These are phyloP conservation scores for Calonectria multiphialidica DNA, from an alignment of 2,329 filamentous ascomycete genomes.

Conservation along the genomic window DNA sequence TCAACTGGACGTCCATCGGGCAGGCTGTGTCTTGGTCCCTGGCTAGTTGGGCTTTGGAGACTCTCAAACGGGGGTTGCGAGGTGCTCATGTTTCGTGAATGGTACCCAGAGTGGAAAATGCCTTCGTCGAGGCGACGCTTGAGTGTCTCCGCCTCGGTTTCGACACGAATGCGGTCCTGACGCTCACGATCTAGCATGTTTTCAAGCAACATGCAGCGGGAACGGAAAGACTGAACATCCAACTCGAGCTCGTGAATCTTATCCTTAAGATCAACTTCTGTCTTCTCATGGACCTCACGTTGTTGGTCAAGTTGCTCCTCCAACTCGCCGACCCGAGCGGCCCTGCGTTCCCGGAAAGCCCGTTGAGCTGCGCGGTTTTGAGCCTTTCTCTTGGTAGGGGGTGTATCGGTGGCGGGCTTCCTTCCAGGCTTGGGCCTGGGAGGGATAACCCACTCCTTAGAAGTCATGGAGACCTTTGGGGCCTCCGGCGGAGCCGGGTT, in stretches of 20 bases:
- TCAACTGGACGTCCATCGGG: slow-evolving; percentile 42
- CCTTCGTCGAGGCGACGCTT: slow-evolving; percentile 47
- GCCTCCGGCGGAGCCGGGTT: slow-evolving; percentile 52
- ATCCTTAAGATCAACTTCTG: slow-evolving; percentile 68
- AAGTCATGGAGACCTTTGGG: slow-evolving; percentile 74
- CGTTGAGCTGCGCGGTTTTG: slow-evolving; percentile 95
- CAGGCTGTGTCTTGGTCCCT: slow-evolving; percentile 43
- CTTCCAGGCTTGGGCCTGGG: slow-evolving; percentile 89
- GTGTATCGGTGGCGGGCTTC: slow-evolving; percentile 94
- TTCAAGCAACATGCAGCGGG: slow-evolving; percentile 72
- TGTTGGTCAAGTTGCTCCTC: slow-evolving; percentile 75
- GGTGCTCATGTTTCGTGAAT: slow-evolving; percentile 42
- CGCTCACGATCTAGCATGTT: slow-evolving; percentile 72
- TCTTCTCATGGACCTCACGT: slow-evolving; percentile 67
- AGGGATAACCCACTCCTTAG: slow-evolving; percentile 88
- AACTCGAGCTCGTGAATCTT: slow-evolving; percentile 70
- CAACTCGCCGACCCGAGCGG: slow-evolving; percentile 83
- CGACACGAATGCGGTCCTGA: slow-evolving; percentile 58
- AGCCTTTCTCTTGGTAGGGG: slow-evolving; percentile 91
- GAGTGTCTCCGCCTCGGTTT: slow-evolving; percentile 54
- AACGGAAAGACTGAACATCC: slow-evolving; percentile 75
- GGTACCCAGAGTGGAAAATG: slow-evolving; percentile 41
- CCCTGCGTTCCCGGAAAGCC: slow-evolving; percentile 88
- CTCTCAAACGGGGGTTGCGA: slow-evolving; percentile 43
- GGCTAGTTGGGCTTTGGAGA: slow-evolving; percentile 44